These are phyloP conservation scores for Fusarium tuaranense DNA, from an alignment of 2,329 filamentous ascomycete species.

Conservation along the genomic window DNA sequence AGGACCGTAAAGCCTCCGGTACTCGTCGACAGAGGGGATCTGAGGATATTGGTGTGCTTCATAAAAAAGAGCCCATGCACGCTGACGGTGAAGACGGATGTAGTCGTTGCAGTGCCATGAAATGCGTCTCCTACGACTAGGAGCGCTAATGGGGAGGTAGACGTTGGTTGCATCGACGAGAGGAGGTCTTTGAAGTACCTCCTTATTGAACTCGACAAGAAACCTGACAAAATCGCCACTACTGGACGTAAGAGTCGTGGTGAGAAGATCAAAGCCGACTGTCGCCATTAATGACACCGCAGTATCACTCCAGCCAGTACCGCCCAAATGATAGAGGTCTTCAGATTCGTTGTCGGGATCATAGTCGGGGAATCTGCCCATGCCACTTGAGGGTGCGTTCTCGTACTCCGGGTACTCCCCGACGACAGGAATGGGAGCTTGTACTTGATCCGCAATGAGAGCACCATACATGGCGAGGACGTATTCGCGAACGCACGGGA, in stretches of 20 bases:
- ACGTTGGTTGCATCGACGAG: slow-evolving; percentile 1
- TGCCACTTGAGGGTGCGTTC: not conserved
- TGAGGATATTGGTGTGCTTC: not conserved
- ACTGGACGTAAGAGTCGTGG: not conserved
- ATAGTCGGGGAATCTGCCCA: not conserved
- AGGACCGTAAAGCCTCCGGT: not conserved
- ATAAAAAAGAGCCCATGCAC: not conserved
- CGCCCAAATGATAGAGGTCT: not conserved
- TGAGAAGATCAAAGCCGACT: slow-evolving; percentile 7
- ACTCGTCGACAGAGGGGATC: not conserved
- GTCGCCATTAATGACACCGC: slow-evolving; percentile 7
- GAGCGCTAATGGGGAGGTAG: not conserved
- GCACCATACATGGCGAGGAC: slow-evolving; percentile 4
- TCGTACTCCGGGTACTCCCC: not conserved
- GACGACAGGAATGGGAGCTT: not conserved
- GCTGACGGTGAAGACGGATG: slow-evolving; percentile 6
- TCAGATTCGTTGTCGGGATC: not conserved
- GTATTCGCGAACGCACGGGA: slow-evolving; percentile 5
- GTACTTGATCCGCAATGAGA: slow-evolving; percentile 3
- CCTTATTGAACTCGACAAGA: not conserved
- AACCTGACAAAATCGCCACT: not conserved
- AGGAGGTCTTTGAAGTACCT: not conserved
- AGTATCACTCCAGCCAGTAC: not conserved
- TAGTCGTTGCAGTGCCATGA: slow-evolving; percentile 12
- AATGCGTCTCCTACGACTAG: not conserved